Conservation (phyloP, 768 basidiomycete genomes). For the Pleurotus pulmonarius region DNA sequence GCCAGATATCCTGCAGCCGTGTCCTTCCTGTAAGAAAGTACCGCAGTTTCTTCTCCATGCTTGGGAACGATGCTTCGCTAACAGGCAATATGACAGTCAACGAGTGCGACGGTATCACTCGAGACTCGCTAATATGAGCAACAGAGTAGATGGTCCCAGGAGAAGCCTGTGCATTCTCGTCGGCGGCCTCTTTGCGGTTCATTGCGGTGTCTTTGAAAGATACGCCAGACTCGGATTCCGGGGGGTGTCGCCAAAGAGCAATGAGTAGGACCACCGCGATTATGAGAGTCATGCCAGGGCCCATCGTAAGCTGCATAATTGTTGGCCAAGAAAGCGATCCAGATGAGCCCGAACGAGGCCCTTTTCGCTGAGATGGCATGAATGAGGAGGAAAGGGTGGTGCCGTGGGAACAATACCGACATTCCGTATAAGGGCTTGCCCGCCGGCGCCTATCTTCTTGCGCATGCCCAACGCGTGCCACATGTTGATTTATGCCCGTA, state of each 20-base stretch:
- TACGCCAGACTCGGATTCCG: background rate
- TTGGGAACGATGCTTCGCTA: slow-evolving; percentile 25
- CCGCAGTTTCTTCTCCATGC: slow-evolving; percentile 29
- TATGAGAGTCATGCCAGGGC: background rate
- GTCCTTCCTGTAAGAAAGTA: slow-evolving; percentile 33
- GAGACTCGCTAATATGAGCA: background rate
- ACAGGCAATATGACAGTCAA: slow-evolving; percentile 51
- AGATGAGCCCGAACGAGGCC: background rate
- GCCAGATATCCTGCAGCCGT: slow-evolving; percentile 39
- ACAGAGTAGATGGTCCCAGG: background rate
- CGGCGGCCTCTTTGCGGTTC: too few species aligned
- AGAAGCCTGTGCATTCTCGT: background rate
- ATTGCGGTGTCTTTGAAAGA: background rate
- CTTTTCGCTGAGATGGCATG: too few species aligned
- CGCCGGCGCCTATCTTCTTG: too few species aligned
- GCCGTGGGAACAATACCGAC: too few species aligned
- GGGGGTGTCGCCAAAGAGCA: slow-evolving; percentile 3
- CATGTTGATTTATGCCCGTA: too few species aligned
- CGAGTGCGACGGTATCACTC: slow-evolving; percentile 19
- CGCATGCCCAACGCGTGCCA: too few species aligned
- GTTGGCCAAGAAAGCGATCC: background rate
- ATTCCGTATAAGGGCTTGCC: too few species aligned
- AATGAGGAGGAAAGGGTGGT: too few species aligned
- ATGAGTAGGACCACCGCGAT: background rate
- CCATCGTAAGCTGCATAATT: slow-evolving; percentile 1